Base-by-base conservation (phyloP, 148 eudicot genomes). In the Diospyros kaki region DNA sequence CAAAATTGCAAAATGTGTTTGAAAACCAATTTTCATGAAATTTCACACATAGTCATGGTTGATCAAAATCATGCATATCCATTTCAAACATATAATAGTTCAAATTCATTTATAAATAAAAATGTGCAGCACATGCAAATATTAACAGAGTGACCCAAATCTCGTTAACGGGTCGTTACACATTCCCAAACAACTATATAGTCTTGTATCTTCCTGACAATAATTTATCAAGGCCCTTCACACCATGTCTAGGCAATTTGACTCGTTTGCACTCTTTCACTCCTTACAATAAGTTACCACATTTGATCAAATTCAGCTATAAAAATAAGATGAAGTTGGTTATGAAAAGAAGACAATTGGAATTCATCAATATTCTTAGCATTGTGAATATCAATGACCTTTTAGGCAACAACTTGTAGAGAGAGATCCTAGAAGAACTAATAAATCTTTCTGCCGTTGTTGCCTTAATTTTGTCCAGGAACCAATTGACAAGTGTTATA, bases 391-490 rank as follows among this genome's bases (percentile, higher is more conserved):
- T 59, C 72, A 69, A 82, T 10, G 91, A 86, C 67, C 86, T 89
- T 58, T 89, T 91, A 0, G 58, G 79, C 71, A 89, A 87, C 48
- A 66, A 75, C 53, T 74, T 87, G 5, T 45, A n/a, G 6, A 83
- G 92, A 2, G 53, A 66, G 5, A 88, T 86, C 14, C 87, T 88
- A 14, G 42, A 60, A 13, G 88, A 77, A 75, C 58, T 89, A 12
- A 81, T 82, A 50, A 39, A 45, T 12, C 81, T 88, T 13, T 64
- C 60, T 0, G 41, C 45, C 3, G 62, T 78, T 17, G 72, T 74
- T 1, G 74, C 82, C 7, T 75, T 88, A 3, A 86, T 84, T 50
- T 56, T 88, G 42, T 88, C 89, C 0, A 59, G 73, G 58, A 88
- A 73, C 42, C 72, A 79, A 52, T 43, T 88, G 5, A 53, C 71